A percentile compares a stretch with the other conserved stretches of the same genome.
phyloP scores from a whole-genome alignment of 1,284 basidiomycete genomes.

The Chondrostereum purpureum region DNA sequence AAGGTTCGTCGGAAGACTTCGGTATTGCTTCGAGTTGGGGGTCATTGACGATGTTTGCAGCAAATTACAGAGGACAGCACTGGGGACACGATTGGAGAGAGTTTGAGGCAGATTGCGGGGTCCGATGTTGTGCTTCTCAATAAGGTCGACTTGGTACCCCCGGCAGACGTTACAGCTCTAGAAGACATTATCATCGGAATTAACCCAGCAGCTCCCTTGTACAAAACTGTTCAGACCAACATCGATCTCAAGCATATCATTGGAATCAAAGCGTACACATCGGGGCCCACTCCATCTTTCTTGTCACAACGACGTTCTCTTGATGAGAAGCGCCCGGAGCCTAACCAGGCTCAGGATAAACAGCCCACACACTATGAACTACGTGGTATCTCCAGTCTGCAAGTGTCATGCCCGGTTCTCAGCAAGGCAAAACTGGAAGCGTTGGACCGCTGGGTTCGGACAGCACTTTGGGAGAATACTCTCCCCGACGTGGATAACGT shows the following conservation, averaged over 20 bases:
- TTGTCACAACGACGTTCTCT: no score
- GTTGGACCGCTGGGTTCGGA: conserved; percentile 75
- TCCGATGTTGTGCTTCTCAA: conserved; percentile 88
- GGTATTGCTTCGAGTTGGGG: background rate
- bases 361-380: conserved; percentile 51
- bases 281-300: conserved; percentile 21
- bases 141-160: conserved; percentile 71
- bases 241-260: conserved; percentile 73
- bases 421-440: conserved; percentile 34
- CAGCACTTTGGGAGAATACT: conserved; percentile 70
- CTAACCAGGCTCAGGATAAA: conserved; percentile 21
- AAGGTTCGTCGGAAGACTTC: conserved; percentile 42
- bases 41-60: conserved; percentile 34
- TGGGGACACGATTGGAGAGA: conserved; percentile 68
- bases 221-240: conserved; percentile 61
- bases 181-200: conserved; percentile 59
- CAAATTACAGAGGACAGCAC: conserved; percentile 77
- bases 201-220: conserved; percentile 73
- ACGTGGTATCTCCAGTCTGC: conserved; percentile 67
- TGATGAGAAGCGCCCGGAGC: conserved; percentile 21
- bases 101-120: conserved; percentile 83
- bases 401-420: conserved; percentile 59
- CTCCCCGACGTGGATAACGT: conserved; percentile 26
- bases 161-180: conserved; percentile 33
- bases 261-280: conserved; percentile 70